These are phyloP conservation scores for Fraxinus latifolia DNA, from an alignment of 305 asterid species.

Conservation along the genomic window DNA sequence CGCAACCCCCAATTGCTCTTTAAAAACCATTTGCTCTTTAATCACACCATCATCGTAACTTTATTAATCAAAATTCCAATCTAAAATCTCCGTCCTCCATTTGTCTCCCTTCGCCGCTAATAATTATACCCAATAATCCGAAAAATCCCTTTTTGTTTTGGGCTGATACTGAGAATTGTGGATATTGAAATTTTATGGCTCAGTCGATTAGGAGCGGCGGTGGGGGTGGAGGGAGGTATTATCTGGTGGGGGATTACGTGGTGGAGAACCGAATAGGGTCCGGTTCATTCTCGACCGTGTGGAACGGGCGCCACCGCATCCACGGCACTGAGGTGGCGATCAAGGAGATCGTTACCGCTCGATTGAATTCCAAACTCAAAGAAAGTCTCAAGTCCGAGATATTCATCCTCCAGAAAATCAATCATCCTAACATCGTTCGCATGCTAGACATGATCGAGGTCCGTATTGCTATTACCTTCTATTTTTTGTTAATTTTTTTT, in stretches of 20 bases:
- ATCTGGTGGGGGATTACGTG: constrained; percentile 68
- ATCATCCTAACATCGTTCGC: constrained; percentile 82
- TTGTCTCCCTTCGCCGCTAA: background rate
- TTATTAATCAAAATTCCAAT: background rate
- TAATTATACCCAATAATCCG: background rate
- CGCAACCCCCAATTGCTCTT: background rate
- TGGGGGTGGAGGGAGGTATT: constrained; percentile 31
- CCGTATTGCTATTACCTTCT: background rate
- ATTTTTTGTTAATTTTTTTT: background rate
- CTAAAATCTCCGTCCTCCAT: background rate
- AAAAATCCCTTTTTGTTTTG: constrained; percentile 4
- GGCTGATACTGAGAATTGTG: constrained; percentile 15
- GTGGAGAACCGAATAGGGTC: constrained; percentile 65
- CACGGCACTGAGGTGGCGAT: constrained; percentile 81
- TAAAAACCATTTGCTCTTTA: background rate
- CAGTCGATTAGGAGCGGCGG: constrained; percentile 43
- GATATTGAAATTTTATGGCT: constrained; percentile 39
- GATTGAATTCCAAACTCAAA: constrained; percentile 59
- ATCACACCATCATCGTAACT: background rate
- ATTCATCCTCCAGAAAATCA: constrained; percentile 62
- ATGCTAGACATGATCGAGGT: constrained; percentile 93
- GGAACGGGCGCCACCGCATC: constrained; percentile 79
- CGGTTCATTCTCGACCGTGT: constrained; percentile 86
- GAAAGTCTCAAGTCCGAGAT: constrained; percentile 86
- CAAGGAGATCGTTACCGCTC: constrained; percentile 62